Base-by-base conservation (phyloP, 805 yeast species). In the Pichia manshurica region DNA sequence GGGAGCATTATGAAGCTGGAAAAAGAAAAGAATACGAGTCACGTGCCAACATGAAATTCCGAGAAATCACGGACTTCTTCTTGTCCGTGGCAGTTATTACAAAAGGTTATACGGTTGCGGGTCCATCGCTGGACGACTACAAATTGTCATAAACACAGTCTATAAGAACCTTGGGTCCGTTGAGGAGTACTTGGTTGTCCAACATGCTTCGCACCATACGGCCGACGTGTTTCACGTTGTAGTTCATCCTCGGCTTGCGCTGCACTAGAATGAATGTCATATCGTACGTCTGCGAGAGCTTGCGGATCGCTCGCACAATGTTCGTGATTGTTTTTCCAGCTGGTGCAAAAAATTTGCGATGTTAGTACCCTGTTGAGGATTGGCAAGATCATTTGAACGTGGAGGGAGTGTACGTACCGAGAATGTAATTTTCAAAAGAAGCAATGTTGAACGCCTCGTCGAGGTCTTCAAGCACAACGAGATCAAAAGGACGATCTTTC, bases 401-500 rank as follows among this genome's bases (percentile, higher is more conserved):
- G 17, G 36, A 7, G 16, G 36, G 20, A n/a, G 8, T n/a, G 12
- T n/a, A 40, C 43, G 5, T 40, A 40, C 43, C 43, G 13, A 31
- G 12, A 5, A 52, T 48, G 41, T 55, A 55, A 41, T 57, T 52
- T 28, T 56, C 58, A 39, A 51, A 57, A 29, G 51, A 50, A 29
- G 56, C 61, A 6, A 57, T 23, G 41, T 62, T 61, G 46, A 63
- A 60, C n/a, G 58, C 43, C 20, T 53, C 61, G 17, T 53, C 53
- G 6, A 64, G 40, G 38, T 64, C 67, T 47, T 63, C 64, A 15
- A 64, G 48, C 3, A 64, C 56, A 13, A 47, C n/a, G 17, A 39
- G 33, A 16, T 45, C 9, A 5, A 22, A 29, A 10, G 36, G 17
- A 8, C 20, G 8, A 6, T 35, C 29, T 9, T 31, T 29, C 3